A percentile compares a stretch with the other conserved stretches of the same genome.
These are phyloP conservation scores for Talaromyces islandicus DNA, from an alignment of 2,329 filamentous ascomycete genomes.

Conservation along the genomic window DNA sequence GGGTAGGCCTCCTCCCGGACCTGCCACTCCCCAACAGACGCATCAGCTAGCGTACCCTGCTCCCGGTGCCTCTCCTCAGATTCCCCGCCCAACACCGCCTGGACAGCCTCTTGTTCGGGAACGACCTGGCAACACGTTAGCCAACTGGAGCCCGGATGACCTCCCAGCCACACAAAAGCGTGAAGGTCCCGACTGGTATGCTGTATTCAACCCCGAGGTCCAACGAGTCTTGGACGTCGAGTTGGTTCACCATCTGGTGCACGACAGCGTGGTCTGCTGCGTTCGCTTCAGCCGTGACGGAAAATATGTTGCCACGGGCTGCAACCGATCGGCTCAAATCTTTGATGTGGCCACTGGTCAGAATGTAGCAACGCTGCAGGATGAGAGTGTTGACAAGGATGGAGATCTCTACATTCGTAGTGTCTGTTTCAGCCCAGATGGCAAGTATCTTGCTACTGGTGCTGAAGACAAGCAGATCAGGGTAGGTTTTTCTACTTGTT, in stretches of 20 bases:
- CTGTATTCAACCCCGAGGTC: constrained; percentile 89
- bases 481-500: constrained; percentile 48
- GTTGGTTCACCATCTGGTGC: constrained; percentile 82
- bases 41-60: constrained; percentile 81
- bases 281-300: constrained; percentile 95
- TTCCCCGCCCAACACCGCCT: constrained; percentile 73
- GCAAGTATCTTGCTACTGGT: constrained; percentile 87
- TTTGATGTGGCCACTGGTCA: constrained; percentile 85
- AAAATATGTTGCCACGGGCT: constrained; percentile 92
- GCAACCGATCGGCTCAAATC: constrained; percentile 98
- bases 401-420: constrained; percentile 96
- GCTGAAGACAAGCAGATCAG: constrained; percentile 97
- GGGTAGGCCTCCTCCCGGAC: constrained; percentile 57
- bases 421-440: constrained; percentile 97
- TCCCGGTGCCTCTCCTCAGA: constrained; percentile 74
- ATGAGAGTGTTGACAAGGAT: constrained; percentile 77
- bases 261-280: constrained; percentile 97
- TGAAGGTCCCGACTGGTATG: constrained; percentile 87
- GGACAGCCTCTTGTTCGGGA: constrained; percentile 45
- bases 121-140: constrained; percentile 63
- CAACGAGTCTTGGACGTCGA: constrained; percentile 89
- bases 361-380: constrained; percentile 84
- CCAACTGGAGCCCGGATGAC: constrained; percentile 80
- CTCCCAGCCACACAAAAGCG: constrained; percentile 84
- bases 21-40: constrained; percentile 88